Base-by-base conservation (phyloP, 169 alveolate species). In the Plasmodium coatneyi region DNA sequence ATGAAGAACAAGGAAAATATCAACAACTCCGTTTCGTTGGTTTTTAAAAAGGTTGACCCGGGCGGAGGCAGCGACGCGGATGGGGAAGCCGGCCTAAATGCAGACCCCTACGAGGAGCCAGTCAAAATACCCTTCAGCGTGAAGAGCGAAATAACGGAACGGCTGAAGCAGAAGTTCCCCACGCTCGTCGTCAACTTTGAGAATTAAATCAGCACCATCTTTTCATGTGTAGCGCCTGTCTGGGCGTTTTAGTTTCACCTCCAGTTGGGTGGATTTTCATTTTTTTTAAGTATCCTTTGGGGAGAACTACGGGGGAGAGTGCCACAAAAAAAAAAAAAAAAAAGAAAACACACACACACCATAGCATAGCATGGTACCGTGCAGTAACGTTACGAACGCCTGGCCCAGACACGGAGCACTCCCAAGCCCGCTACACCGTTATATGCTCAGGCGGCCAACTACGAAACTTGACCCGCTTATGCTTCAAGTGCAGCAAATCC, bases 381-480 rank as follows among this genome's bases (percentile, higher is more conserved):
- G 16, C 14, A 43, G 52, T 6, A 43, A 0, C 0, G 52, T 16
- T 6, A 3, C 2, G 3, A 3, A 56, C 7, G 9, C 5, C 72
- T 56, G 72, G 9, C 2, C 16, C 72, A 56, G 34, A n/a, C 72
- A 56, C 3, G 36, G 30, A 49, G 36, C n/a, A 66, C 76, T 16
- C 19, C 14, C 16, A 0, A 28, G 12, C 14, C 2, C 56, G 39
- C 74, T 95, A 96, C 32, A 96, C 96, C 14, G 96, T 84, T 25
- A 97, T 92, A 80, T 97, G 95, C 52, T 96, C 98, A 1, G 98
- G 98, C 1, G 98, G 98, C 98, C 98, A 97, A 30, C 95, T 84
- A 14, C 96, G 97, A 74, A 96, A 93, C 56, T 91, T 95, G 32
- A 97, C 97, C 30, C 97, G 32, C 91, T 92, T 83, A 79, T 97